Evolutionary conservation across 148 eudicot species (phyloP), one percentile per base, ranked within the genome.

Genomic region (Fagopyrum esculentum): DNA sequence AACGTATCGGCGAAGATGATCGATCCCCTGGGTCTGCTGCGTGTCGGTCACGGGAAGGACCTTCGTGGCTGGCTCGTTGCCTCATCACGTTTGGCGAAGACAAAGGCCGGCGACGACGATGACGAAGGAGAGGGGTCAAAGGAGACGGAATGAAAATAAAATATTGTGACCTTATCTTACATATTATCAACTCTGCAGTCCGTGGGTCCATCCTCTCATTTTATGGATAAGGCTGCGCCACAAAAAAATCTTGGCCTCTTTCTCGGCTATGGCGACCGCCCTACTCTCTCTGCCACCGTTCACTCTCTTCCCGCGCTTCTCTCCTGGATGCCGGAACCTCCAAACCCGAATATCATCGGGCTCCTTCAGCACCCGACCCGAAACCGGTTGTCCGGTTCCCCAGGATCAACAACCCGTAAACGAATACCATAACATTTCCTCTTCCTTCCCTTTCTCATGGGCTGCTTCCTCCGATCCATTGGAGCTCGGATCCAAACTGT

Each of bases 381-480:
- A 85, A 73, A 83, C 88, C 43, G 87, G 82, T 45, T 94, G 97
- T 79, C 97, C 97, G 2, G 97, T 95, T 4, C 99, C 99, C 13
- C 74, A 74, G 5, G 91, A 90, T 17, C 99, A 95, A 70, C 97
- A 89, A 69, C 99, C 99, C 74, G 76, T 95, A 2, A 92, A 83
- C 77, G 99, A 95, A 77, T 95, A 86, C 90, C 91, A 89, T 72
- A 75, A 78, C 46, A 81, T 95, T 19, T 87, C 97, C 66, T 75
- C 75, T 1, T 95, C 97, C 49, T 81, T 88, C 49, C 96, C 92
- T 2, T 95, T 91, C 76, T 89, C 91, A 0, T 95, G 96, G 99
- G 97, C 94, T 46, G 7, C 47, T n/a, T 64, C 88, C 5, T 86
- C 76, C 35, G 89, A 86, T 17, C 48, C 79, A 12, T 78, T 85